Conservation (phyloP, 768 basidiomycete species). For the Tephrocybe sp. region DNA sequence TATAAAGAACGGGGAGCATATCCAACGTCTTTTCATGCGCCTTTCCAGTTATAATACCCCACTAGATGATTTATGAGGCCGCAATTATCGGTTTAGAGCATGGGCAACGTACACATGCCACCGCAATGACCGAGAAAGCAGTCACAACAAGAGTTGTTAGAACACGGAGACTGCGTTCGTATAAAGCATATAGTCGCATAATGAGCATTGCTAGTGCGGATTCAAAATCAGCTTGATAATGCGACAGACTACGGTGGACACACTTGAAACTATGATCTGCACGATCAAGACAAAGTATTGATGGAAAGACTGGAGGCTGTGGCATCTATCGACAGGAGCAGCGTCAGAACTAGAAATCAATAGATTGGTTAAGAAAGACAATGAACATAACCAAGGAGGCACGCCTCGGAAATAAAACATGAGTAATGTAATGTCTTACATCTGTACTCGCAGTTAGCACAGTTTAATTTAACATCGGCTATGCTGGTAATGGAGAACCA, state of each 20-base stretch:
- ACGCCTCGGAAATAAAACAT: not conserved
- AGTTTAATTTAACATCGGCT: slow-evolving; percentile 4
- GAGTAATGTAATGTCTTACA: slow-evolving; percentile 6
- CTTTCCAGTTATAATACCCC: slow-evolving; percentile 23
- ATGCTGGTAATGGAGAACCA: not conserved
- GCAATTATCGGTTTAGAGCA: not conserved
- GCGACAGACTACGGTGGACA: not conserved
- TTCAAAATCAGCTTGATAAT: not conserved
- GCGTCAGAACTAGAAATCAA: not conserved
- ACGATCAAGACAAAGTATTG: slow-evolving; percentile 16
- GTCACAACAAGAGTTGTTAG: slow-evolving; percentile 16
- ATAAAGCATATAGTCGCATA: slow-evolving; percentile 1
- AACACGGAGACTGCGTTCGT: not conserved
- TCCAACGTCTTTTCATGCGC: slow-evolving; percentile 2
- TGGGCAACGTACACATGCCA: slow-evolving; percentile 30
- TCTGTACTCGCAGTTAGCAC: not conserved
- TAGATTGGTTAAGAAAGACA: not conserved
- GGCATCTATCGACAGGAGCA: slow-evolving; percentile 11
- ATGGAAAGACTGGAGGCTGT: slow-evolving; percentile 12
- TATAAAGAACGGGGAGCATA: slow-evolving; percentile 13
- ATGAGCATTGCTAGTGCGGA: slow-evolving; percentile 12
- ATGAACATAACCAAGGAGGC: not conserved
- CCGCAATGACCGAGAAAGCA: slow-evolving; percentile 12
- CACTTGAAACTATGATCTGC: slow-evolving; percentile 14
- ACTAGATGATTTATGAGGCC: slow-evolving; percentile 17